Percentiles rank a stretch among this genome's conserved stretches.
Conservation (phyloP, 371 early-diverging fungal genomes). For the Haplosporangium sp. region DNA sequence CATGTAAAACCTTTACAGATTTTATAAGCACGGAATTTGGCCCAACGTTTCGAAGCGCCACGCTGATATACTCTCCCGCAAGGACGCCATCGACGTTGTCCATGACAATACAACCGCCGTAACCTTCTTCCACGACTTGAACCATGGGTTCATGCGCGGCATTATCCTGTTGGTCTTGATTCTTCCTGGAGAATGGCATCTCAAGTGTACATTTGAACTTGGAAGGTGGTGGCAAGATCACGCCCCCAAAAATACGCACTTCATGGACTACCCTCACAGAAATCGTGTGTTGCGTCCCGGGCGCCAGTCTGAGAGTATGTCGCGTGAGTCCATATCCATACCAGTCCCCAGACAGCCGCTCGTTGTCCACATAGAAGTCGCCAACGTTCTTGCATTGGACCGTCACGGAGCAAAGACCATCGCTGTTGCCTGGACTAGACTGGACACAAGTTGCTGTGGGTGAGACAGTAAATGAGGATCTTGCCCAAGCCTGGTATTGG, state of each 20-base stretch:
- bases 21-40: conserved; percentile 20
- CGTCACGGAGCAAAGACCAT: conserved; percentile 30
- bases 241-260: conserved; percentile 72
- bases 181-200: background rate
- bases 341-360: conserved; percentile 58
- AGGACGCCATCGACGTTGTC: conserved; percentile 52
- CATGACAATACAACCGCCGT: conserved; percentile 31
- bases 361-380: conserved; percentile 60
- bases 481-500: conserved; percentile 66
- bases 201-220: conserved; percentile 30
- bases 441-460: background rate
- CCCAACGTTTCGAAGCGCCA: conserved; percentile 47
- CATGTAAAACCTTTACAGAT: conserved; percentile 11
- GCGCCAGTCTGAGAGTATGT: conserved; percentile 53
- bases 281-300: conserved; percentile 60
- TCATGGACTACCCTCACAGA: conserved; percentile 71
- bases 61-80: conserved; percentile 47
- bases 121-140: conserved; percentile 35
- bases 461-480: conserved; percentile 48
- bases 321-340: conserved; percentile 58
- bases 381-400: conserved; percentile 60
- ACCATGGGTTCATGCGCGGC: conserved; percentile 4
- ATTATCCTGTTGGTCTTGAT: background rate
- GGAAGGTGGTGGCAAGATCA: conserved; percentile 58
- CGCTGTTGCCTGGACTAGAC: background rate